These are phyloP conservation scores for Hypoxylon crocopeplum DNA, from an alignment of 495 filamentous ascomycete species.

Conservation along the genomic window DNA sequence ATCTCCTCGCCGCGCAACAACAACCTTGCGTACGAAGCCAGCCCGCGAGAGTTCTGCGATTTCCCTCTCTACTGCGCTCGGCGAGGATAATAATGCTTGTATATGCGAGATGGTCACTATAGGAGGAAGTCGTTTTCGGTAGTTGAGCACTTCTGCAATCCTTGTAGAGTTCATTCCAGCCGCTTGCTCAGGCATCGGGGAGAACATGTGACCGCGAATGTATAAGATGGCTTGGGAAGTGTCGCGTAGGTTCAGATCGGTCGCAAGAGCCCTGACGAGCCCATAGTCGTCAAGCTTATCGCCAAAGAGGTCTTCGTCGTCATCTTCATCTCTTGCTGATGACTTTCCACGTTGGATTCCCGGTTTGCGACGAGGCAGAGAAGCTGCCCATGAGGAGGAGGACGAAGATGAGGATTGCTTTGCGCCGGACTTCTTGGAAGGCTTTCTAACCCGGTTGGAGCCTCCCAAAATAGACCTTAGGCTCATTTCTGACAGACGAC, in stretches of 20 bases:
- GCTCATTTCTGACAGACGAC: conserved; percentile 28
- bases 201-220: conserved; percentile 70
- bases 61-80: conserved; percentile 76
- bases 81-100: conserved; percentile 67
- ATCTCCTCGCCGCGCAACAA: conserved; percentile 69
- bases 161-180: conserved; percentile 77
- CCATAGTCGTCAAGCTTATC: conserved; percentile 65
- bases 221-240: conserved; percentile 69
- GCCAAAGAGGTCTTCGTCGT: conserved; percentile 51
- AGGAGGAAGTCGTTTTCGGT: conserved; percentile 69
- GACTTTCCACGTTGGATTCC: conserved; percentile 40
- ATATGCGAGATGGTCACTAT: conserved; percentile 75
- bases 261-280: conserved; percentile 56
- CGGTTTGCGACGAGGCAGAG: conserved; percentile 65
- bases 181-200: conserved; percentile 64
- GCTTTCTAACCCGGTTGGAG: conserved; percentile 52
- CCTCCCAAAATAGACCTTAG: conserved; percentile 44
- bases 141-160: conserved; percentile 73
- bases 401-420: conserved; percentile 53
- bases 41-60: conserved; percentile 66
- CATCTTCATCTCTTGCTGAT: conserved; percentile 43
- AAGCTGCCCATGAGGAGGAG: conserved; percentile 53
- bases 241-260: conserved; percentile 64
- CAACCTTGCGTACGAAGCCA: conserved; percentile 69
- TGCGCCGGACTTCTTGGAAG: conserved; percentile 41